Evolutionary conservation across 2,329 filamentous ascomycete species (phyloP).

Genomic region (Trichoderma simmonsii): DNA sequence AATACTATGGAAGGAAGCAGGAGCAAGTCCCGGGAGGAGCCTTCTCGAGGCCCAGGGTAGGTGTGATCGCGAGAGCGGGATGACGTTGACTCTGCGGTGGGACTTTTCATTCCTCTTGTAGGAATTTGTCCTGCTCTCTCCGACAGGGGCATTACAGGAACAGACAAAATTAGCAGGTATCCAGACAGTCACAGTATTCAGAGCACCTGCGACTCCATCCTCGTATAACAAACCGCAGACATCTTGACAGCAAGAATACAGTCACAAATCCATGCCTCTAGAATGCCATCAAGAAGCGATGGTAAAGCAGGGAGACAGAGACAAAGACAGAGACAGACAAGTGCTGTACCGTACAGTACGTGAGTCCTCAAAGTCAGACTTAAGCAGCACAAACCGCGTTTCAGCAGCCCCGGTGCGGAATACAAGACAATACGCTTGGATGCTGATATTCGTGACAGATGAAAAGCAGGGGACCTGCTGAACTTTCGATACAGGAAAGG

Average conservation of each 20-base stretch:
- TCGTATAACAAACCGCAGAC: background rate
- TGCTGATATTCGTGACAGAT: background rate
- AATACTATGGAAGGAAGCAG: background rate
- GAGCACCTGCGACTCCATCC: background rate
- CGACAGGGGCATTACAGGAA: background rate
- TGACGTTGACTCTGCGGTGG: background rate
- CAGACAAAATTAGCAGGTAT: background rate
- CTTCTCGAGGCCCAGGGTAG: background rate
- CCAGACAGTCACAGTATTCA: background rate
- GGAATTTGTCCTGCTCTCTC: background rate
- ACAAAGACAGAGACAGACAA: background rate
- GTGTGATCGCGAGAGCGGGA: background rate
- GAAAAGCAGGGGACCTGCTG: background rate
- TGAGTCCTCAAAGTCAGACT: background rate
- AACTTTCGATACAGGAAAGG: background rate
- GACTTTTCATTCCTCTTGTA: background rate
- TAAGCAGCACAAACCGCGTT: background rate
- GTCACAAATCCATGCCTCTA: background rate
- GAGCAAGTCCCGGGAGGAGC: background rate
- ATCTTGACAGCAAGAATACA: background rate
- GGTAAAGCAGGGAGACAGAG: background rate
- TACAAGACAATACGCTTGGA: background rate
- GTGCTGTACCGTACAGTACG: background rate
- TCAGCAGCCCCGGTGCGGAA: background rate
- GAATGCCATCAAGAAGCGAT: background rate